A percentile compares a stretch with the other conserved stretches of the same genome.
These are phyloP conservation scores for Phoma sp. DNA, from an alignment of 2,329 filamentous ascomycete genomes.

Conservation along the genomic window DNA sequence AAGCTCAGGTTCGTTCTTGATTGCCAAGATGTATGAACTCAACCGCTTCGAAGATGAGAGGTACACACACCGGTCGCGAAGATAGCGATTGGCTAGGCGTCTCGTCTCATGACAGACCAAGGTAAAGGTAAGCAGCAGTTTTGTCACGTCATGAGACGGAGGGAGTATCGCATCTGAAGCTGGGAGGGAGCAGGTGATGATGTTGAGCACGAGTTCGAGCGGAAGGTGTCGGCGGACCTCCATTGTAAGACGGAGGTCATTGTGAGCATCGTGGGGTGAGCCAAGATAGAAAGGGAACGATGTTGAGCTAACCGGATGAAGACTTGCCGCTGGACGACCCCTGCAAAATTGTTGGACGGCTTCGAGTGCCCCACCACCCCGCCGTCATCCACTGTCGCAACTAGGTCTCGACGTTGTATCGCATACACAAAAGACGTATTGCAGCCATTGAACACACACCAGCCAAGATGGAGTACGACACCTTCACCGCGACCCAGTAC, in stretches of 20 bases:
- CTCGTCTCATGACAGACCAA: constrained; percentile 54
- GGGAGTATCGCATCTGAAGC: constrained; percentile 37
- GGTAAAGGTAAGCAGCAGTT: constrained; percentile 55
- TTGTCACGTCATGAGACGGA: constrained; percentile 50
- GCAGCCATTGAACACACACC: neutral
- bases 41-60: constrained; percentile 49
- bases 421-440: neutral
- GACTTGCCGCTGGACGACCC: neutral
- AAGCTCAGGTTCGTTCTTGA: constrained; percentile 20
- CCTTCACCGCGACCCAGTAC: constrained; percentile 67
- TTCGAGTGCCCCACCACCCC: constrained; percentile 13
- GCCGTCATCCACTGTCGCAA: constrained; percentile 1
- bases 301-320: constrained; percentile 8
- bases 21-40: constrained; percentile 27
- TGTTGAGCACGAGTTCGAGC: constrained; percentile 37
- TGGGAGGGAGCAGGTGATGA: constrained; percentile 33
- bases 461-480: constrained; percentile 30
- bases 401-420: neutral
- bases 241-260: constrained; percentile 18
- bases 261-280: neutral
- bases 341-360: constrained; percentile 1
- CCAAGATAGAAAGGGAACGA: constrained; percentile 3
- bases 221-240: constrained; percentile 23
- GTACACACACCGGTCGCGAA: constrained; percentile 56
- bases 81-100: constrained; percentile 49